phyloP scores from a whole-genome alignment of 176 grass and related monocot species.

The Avena eriantha region DNA sequence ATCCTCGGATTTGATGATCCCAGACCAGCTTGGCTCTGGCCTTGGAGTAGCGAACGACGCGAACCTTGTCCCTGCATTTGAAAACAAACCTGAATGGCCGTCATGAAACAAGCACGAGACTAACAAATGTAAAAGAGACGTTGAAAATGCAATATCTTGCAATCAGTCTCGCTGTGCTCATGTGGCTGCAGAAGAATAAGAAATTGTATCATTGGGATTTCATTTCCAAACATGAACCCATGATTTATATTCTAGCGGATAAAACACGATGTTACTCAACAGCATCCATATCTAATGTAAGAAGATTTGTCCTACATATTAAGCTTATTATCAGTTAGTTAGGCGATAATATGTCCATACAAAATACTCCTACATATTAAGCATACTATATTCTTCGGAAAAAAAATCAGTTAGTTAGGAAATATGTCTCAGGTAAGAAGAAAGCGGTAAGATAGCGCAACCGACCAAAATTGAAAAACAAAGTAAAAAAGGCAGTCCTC shows the following conservation, averaged over 20 bases:
- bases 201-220: no score
- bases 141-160: not conserved
- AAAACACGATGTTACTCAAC: no score
- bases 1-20: slow-evolving; percentile 63
- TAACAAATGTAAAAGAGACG: not conserved
- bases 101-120: slow-evolving; percentile 28
- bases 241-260: no score
- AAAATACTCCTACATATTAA: no score
- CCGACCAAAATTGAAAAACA: no score
- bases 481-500: no score
- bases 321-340: not conserved
- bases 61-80: slow-evolving; percentile 60
- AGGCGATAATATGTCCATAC: not conserved
- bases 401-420: not conserved
- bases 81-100: slow-evolving; percentile 40
- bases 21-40: slow-evolving; percentile 60
- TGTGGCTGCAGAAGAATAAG: no score
- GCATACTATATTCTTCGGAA: no score
- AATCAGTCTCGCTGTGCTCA: not conserved
- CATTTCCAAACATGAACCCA: no score
- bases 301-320: not conserved
- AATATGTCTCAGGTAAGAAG: not conserved
- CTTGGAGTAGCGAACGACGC: slow-evolving; percentile 53
- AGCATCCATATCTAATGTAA: no score
- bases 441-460: no score